Conservation (phyloP, 2,329 filamentous ascomycete genomes). For the Helotiales sp. region DNA sequence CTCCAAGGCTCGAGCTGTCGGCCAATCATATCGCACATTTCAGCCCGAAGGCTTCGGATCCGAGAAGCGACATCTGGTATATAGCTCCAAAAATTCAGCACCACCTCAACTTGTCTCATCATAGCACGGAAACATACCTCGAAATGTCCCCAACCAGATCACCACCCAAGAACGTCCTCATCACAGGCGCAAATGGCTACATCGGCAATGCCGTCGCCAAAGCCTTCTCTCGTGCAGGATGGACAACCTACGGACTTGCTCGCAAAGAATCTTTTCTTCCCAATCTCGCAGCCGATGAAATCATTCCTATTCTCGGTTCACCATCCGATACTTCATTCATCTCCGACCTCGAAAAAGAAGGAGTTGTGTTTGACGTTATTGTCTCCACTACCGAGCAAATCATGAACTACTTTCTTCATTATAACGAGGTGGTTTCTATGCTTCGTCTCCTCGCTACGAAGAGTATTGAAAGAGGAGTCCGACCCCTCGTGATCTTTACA, state of each 20-base stretch:
- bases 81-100: background rate
- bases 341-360: constrained; percentile 22
- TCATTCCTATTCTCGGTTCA: constrained; percentile 43
- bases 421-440: constrained; percentile 37
- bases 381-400: constrained; percentile 44
- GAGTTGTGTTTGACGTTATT: constrained; percentile 41
- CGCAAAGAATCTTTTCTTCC: constrained; percentile 36
- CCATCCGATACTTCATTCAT: constrained; percentile 38
- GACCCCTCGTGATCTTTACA: constrained; percentile 45
- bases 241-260: constrained; percentile 45
- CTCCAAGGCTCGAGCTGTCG: background rate
- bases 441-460: constrained; percentile 37
- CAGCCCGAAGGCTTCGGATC: background rate
- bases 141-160: background rate
- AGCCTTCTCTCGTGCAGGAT: constrained; percentile 47
- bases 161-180: constrained; percentile 38
- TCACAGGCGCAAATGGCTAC: constrained; percentile 51
- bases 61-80: background rate
- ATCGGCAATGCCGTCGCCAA: constrained; percentile 46
- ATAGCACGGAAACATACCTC: background rate
- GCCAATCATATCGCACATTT: background rate
- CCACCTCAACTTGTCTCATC: background rate
- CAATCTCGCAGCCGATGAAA: constrained; percentile 38
- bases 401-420: constrained; percentile 42
- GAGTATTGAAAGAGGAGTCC: constrained; percentile 37